phyloP scores from a whole-genome alignment of 495 filamentous ascomycete genomes.

The Pseudomonodictys pantanalensis region DNA sequence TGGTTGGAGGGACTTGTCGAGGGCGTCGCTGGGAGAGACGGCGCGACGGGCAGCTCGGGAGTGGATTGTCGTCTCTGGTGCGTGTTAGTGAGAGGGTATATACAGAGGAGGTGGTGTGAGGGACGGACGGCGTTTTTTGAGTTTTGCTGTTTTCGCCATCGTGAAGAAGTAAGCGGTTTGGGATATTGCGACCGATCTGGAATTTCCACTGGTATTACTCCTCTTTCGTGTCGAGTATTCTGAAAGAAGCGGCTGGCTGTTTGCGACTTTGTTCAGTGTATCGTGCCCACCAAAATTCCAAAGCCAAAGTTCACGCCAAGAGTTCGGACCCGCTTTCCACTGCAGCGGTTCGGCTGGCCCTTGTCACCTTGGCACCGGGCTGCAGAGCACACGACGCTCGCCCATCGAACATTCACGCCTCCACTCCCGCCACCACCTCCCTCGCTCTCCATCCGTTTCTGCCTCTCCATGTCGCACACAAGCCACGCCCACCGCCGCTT shows the following conservation, averaged over 20 bases:
- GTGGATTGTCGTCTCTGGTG: constrained; percentile 52
- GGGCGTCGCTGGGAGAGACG: constrained; percentile 65
- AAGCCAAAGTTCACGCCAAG: background rate
- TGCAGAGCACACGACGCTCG: background rate
- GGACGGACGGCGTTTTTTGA: constrained; percentile 28
- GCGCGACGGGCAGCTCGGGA: constrained; percentile 73
- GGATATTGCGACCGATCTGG: background rate
- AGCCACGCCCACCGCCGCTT: constrained; percentile 10
- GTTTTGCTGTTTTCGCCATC: constrained; percentile 35
- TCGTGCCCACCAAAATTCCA: background rate
- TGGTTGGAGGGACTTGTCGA: constrained; percentile 70
- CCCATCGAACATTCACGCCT: background rate
- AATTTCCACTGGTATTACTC: background rate
- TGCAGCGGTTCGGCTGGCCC: background rate
- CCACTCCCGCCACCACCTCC: background rate
- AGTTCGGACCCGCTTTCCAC: background rate
- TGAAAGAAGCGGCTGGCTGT: too few species aligned
- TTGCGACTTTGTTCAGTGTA: too few species aligned
- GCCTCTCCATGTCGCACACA: constrained; percentile 32
- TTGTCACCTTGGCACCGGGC: background rate
- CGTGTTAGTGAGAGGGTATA: constrained; percentile 37
- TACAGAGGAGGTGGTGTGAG: background rate
- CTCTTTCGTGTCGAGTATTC: too few species aligned
- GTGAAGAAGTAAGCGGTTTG: too few species aligned
- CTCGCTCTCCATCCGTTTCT: background rate